phyloP scores from a whole-genome alignment of 805 yeast genomes.

The Kluyveromyces wickerhamii region DNA sequence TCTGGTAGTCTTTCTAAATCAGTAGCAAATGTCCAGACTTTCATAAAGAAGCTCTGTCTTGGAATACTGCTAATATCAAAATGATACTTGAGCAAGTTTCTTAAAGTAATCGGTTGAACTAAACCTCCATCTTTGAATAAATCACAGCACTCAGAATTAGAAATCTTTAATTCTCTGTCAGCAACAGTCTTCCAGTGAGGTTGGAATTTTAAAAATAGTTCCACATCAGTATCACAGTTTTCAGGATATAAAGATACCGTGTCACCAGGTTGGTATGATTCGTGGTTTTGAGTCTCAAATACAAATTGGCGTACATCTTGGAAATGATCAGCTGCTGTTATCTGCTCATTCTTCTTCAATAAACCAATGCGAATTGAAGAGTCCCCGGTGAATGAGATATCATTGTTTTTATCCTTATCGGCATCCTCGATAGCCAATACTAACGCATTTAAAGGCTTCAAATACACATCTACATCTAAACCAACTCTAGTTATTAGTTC shows the following conservation, averaged over 20 bases:
- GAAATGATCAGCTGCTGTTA: conserved; percentile 69
- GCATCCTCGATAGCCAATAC: too few relatives aligned
- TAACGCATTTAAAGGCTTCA: conserved; percentile 24
- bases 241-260: conserved; percentile 68
- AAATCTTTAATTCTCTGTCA: conserved; percentile 38
- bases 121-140: conserved; percentile 48
- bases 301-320: conserved; percentile 76
- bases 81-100: conserved; percentile 69
- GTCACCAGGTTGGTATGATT: conserved; percentile 65
- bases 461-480: conserved; percentile 19
- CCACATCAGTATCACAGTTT: conserved; percentile 58
- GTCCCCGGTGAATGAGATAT: conserved; percentile 18
- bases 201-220: conserved; percentile 57
- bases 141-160: conserved; percentile 18
- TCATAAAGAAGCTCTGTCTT: conserved; percentile 68
- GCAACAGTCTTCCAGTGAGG: conserved; percentile 62
- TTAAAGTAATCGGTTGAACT: conserved; percentile 53
- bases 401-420: background rate
- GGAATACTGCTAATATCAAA: conserved; percentile 81
- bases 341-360: conserved; percentile 44
- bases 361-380: conserved; percentile 32
- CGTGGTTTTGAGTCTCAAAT: conserved; percentile 27
- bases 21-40: conserved; percentile 65
- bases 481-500: conserved; percentile 14
- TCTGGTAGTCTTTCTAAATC: conserved; percentile 33